Percentiles rank a stretch among this genome's conserved stretches.
Conservation (phyloP, 805 yeast genomes). For the Saccharomycopsis fodiens region DNA sequence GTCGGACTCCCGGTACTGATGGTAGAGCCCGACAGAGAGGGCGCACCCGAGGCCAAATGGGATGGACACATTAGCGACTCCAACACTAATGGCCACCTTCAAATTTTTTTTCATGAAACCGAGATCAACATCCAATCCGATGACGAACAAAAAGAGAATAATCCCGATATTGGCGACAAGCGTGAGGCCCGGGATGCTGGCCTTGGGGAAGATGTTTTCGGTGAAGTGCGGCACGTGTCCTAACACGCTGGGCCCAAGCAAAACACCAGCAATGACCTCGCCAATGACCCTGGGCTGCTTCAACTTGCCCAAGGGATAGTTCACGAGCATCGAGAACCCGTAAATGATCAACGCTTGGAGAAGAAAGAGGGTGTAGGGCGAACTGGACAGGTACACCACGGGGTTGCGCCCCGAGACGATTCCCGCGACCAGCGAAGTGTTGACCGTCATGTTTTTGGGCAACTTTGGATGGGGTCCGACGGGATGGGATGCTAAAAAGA, state of each 20-base stretch:
- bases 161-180: conserved; percentile 70
- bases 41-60: conserved; percentile 79
- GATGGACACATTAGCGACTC: conserved; percentile 62
- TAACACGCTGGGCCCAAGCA: conserved; percentile 68
- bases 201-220: conserved; percentile 52
- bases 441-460: conserved; percentile 11
- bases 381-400: conserved; percentile 43
- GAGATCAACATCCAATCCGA: conserved; percentile 74
- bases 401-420: conserved; percentile 70
- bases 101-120: conserved; percentile 53
- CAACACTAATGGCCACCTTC: conserved; percentile 58
- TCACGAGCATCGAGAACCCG: conserved; percentile 48
- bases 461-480: too few species aligned
- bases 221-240: conserved; percentile 69
- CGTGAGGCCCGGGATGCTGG: conserved; percentile 54
- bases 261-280: conserved; percentile 70
- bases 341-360: conserved; percentile 63
- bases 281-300: conserved; percentile 79
- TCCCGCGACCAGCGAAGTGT: conserved; percentile 41
- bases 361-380: conserved; percentile 63
- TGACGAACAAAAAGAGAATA: conserved; percentile 63
- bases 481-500: too few species aligned
- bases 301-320: conserved; percentile 50
- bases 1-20: conserved; percentile 37
- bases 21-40: conserved; percentile 59